Conservation (phyloP, 805 yeast species). For the Priceomyces carsonii region DNA sequence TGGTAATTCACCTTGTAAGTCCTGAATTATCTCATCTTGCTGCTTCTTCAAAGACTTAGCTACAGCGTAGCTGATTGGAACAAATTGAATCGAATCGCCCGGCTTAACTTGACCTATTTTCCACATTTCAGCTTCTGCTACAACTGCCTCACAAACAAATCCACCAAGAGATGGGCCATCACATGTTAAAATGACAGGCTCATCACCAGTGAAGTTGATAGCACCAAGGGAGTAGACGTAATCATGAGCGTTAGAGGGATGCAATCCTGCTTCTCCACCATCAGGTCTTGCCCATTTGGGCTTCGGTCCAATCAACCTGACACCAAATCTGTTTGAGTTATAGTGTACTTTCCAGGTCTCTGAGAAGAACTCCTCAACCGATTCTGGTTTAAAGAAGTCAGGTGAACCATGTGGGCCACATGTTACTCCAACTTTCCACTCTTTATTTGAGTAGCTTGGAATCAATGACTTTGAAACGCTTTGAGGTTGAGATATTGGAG, state of each 20-base stretch:
- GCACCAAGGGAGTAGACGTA: slow-evolving; percentile 97
- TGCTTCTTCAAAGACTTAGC: slow-evolving; percentile 64
- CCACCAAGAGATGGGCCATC: slow-evolving; percentile 99
- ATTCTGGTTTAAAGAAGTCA: slow-evolving; percentile 81
- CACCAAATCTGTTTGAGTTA: slow-evolving; percentile 96
- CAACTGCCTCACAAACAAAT: slow-evolving; percentile 95
- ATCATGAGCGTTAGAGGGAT: slow-evolving; percentile 98
- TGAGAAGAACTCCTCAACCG: slow-evolving; percentile 71
- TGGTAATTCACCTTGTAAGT: slow-evolving; percentile 46
- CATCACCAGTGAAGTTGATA: slow-evolving; percentile 97
- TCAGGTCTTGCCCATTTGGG: slow-evolving; percentile 95
- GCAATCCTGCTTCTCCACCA: slow-evolving; percentile 98
- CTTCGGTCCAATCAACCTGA: slow-evolving; percentile 90
- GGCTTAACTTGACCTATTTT: slow-evolving; percentile 97
- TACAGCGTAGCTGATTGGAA: slow-evolving; percentile 67
- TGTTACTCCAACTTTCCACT: slow-evolving; percentile 89
- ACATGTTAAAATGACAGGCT: slow-evolving; percentile 93
- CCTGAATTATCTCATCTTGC: slow-evolving; percentile 58
- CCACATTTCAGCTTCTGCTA: slow-evolving; percentile 96
- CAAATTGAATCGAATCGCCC: slow-evolving; percentile 81
- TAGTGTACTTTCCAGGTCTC: slow-evolving; percentile 93
- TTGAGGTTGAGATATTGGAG: slow-evolving; percentile 66
- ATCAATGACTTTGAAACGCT: slow-evolving; percentile 55
- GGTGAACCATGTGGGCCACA: slow-evolving; percentile 99
- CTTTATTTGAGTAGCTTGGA: slow-evolving; percentile 53